Base-by-base conservation (phyloP, 495 filamentous ascomycete genomes). In the Lasiosphaeria miniovina region DNA sequence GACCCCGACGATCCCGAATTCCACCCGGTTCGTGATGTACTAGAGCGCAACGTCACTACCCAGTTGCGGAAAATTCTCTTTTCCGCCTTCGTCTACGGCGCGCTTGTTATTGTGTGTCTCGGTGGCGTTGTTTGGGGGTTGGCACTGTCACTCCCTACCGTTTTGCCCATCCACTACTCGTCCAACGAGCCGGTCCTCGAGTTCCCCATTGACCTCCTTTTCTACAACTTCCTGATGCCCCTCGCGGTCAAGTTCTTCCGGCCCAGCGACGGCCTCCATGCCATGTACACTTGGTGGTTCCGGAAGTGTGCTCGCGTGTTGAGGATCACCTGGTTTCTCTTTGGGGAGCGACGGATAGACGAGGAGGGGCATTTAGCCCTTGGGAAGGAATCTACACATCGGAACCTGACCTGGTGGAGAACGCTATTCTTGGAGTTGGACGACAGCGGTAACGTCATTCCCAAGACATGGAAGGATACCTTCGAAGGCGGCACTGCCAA, bases 1-100 rank as follows among this genome's bases (percentile, higher is more conserved):
- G 94, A 99, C 74, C 94, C 94, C 11, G 95, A 99, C 75, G 94
- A 99, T 71, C 94, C 94, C 38, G 97, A 91, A 14, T 98, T 99
- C 71, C 94, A 99, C 69, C 94, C 94, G 1, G 93, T 99, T 15
- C 88, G 94, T 17, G 94, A 99, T 75, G 94, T 99, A 6, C 82
- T 99, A 15, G 95, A 99, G 71, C 85, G 95, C 36, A 96, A 86
- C 67, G 90, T 99, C 46, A 84, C 89, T 6, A 96, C 90, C 1
- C 94, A 99, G 72, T 83, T 99, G 10, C 86, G 93, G 36, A 99
- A 99, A 77, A 99, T 99, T 38, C 83, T 90, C 1, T 97, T 97
- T 65, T 96, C 91, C 64, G 95, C 92, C 34, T 80, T 99, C 41
- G 94, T 99, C 4, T 99, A 99, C 66, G 94, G 94, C 24, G 90